Evolutionary conservation across 441 rosid genomes (phyloP).

Genomic region (Eutrema salsugineum): DNA sequence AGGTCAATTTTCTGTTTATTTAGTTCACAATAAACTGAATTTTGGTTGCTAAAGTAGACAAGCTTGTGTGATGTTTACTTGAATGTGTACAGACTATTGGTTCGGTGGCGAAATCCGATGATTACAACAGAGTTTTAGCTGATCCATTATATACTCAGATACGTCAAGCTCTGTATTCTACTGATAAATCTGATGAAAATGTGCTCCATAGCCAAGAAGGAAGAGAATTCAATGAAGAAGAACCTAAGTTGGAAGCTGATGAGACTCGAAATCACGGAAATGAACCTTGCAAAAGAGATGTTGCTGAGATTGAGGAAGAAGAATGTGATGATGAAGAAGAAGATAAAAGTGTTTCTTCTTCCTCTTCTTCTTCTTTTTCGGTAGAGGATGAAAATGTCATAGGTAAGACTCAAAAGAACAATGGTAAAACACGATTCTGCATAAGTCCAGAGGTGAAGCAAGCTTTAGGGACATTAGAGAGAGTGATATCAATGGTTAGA

Average conservation of each 20-base stretch:
- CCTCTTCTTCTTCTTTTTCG: conserved; percentile 13
- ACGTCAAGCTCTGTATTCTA: conserved; percentile 50
- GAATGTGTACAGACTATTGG: conserved; percentile 58
- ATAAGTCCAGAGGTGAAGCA: conserved; percentile 67
- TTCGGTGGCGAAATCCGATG: conserved; percentile 45
- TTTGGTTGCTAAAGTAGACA: not conserved
- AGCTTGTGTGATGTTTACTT: conserved; percentile 15
- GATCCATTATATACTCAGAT: conserved; percentile 61
- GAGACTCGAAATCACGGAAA: conserved; percentile 8
- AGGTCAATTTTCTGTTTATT: conserved; percentile 40
- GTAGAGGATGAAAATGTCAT: conserved; percentile 15
- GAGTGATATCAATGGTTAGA: conserved; percentile 57
- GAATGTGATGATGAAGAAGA: conserved; percentile 28
- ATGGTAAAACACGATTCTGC: conserved; percentile 33
- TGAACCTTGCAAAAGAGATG: conserved; percentile 24
- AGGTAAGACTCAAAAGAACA: conserved; percentile 6
- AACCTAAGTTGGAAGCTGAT: conserved; percentile 23
- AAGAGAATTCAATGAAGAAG: conserved; percentile 7
- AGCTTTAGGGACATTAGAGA: conserved; percentile 78
- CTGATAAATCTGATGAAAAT: conserved; percentile 24
- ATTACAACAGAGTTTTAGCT: conserved; percentile 53
- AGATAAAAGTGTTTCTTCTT: not conserved
- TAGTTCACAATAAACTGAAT: not conserved
- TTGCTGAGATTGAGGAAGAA: conserved; percentile 67
- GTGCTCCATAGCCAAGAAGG: conserved; percentile 14